Percentiles rank a stretch among this genome's conserved stretches.
Conservation (phyloP, 345 rosid genomes). For the Aethionema arabicum region DNA sequence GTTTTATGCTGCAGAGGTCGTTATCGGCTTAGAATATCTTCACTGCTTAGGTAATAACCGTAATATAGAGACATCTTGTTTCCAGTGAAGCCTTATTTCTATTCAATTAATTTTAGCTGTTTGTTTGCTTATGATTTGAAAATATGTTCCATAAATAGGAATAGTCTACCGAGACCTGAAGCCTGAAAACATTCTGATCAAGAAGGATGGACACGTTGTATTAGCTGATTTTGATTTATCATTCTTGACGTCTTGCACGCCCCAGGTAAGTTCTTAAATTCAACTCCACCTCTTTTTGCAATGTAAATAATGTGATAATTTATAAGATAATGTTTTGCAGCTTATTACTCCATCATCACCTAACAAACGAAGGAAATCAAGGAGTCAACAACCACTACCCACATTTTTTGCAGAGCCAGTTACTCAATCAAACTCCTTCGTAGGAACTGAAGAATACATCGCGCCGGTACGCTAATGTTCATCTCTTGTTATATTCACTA, state of each 20-base stretch:
- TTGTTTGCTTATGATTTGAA: conserved; percentile 4
- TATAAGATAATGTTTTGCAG: conserved; percentile 39
- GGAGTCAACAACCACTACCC: conserved; percentile 66
- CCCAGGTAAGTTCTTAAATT: conserved; percentile 52
- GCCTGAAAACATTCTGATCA: conserved; percentile 91
- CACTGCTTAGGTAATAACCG: conserved; percentile 78
- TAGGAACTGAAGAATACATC: conserved; percentile 96
- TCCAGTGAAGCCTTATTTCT: not conserved
- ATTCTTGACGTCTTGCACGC: conserved; percentile 68
- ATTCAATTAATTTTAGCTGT: not conserved
- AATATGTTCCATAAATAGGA: conserved; percentile 48
- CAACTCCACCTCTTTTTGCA: conserved; percentile 6
- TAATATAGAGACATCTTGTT: not conserved
- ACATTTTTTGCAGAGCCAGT: conserved; percentile 84
- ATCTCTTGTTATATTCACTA: not conserved
- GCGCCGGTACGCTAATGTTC: conserved; percentile 71
- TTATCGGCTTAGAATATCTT: conserved; percentile 85
- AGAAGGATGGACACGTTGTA: conserved; percentile 79
- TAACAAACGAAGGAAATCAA: conserved; percentile 61
- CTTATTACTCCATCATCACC: conserved; percentile 54
- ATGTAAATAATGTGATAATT: conserved; percentile 2
- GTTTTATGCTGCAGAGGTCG: conserved; percentile 94
- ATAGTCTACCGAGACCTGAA: conserved; percentile 88
- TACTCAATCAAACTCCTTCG: conserved; percentile 83
- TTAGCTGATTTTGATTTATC: conserved; percentile 94